Evolutionary conservation across 306 rosid genomes (phyloP), one percentile per base, ranked within the genome.

Genomic region (Cercis canadensis): DNA sequence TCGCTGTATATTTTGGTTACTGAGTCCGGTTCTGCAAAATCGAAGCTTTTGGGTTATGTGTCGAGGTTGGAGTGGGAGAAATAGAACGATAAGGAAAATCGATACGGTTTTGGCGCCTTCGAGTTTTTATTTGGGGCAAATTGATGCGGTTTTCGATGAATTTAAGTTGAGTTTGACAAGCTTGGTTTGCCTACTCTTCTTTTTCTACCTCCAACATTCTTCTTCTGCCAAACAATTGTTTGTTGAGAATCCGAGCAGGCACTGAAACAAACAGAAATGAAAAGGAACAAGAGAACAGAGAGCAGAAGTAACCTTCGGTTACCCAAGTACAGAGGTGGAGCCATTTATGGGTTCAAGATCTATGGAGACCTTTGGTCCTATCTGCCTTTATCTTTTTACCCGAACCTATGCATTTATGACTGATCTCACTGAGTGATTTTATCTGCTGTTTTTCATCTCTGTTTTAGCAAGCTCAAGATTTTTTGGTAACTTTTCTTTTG

Each of bases 1-100:
- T 74, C 86, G 6, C 92, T 87, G 4, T 88, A 79, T 34, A 56
- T 90, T 15, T 50, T 92, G 15, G 91, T 92, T 6, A 90, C 96
- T 0, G 88, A 86, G 34, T 51, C 84, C 0, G 98, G 98, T 0
- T 4, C 47, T 13, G 4, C 82, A 0, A 65, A 11, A 0, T 87
- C 90, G 1, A 85, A 75, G 74, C 80, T 92, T 6, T 2, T 90
- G 3, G 98, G 97, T 0, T 88, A 83, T 46, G 89, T 90, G 13
- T 73, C 93, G 0, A 56, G 57, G 56, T 12, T 64, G 0, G 85
- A 88, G 9, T 92, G 89, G 88, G 36, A 12, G 14, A 77, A 70
- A 9, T 68, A 21, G 34, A 70, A 11, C n/a, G 83, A 80, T 5
- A 86, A 83, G 41, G 80, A 80, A n/a, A n/a, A n/a, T n/a, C n/a